A percentile compares a stretch with the other conserved stretches of the same genome.
Conservation (phyloP, 2,329 filamentous ascomycete species). For the Scedosporium minutisporum region DNA sequence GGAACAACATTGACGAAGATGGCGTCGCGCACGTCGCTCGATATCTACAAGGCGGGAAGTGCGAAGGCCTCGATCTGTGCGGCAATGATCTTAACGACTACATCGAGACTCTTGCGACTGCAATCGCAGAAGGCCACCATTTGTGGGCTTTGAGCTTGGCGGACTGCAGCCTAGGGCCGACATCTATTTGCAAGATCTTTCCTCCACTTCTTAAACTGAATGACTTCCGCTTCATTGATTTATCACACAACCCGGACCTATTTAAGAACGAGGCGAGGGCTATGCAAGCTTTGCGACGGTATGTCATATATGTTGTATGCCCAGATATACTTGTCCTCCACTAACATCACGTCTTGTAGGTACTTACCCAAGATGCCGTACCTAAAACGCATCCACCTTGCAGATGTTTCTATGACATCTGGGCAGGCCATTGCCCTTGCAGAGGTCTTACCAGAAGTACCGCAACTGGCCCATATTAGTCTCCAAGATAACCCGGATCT, state of each 20-base stretch:
- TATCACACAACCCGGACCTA: constrained; percentile 79
- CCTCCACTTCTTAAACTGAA: constrained; percentile 61
- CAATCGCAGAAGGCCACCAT: constrained; percentile 42
- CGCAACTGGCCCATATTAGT: constrained; percentile 73
- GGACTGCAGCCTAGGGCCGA: constrained; percentile 69
- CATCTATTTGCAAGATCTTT: constrained; percentile 64
- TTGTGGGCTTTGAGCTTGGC: constrained; percentile 79
- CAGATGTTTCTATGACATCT: constrained; percentile 72
- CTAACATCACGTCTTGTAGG: constrained; percentile 22
- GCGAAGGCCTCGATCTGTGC: constrained; percentile 80
- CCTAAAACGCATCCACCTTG: constrained; percentile 77
- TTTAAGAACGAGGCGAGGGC: constrained; percentile 68
- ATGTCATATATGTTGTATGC: constrained; percentile 17
- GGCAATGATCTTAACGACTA: constrained; percentile 63
- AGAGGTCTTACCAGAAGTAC: constrained; percentile 80
- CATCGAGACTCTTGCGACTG: constrained; percentile 41
- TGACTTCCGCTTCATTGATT: constrained; percentile 77
- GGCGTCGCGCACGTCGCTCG: constrained; percentile 66
- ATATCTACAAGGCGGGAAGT: constrained; percentile 67
- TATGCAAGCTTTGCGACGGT: constrained; percentile 66
- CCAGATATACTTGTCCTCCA: background rate
- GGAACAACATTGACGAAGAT: constrained; percentile 66
- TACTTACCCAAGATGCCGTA: constrained; percentile 69
- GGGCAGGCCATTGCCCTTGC: constrained; percentile 86
- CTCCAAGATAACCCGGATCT: constrained; percentile 74